Percentiles rank a stretch among this genome's conserved stretches.
phyloP scores from a whole-genome alignment of 208 protist genomes.

The Trypanosoma avium region DNA sequence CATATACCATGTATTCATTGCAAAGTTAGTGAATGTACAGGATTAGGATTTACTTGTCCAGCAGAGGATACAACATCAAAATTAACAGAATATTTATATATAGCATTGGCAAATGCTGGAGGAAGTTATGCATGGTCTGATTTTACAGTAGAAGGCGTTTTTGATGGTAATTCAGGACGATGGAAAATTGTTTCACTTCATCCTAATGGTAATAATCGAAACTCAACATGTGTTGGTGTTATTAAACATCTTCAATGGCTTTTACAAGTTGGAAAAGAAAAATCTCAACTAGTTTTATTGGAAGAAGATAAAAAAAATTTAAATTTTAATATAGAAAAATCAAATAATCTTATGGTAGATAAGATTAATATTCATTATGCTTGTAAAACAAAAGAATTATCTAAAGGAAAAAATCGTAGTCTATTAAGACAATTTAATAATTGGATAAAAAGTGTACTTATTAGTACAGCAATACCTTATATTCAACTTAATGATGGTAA shows the following conservation, averaged over 20 bases:
- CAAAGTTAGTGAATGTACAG: constrained; percentile 59
- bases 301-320: not conserved
- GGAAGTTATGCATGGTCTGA: constrained; percentile 84
- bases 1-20: constrained; percentile 61
- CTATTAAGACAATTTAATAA: constrained; percentile 72
- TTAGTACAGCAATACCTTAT: constrained; percentile 20
- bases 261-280: constrained; percentile 22
- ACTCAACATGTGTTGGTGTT: constrained; percentile 61
- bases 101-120: constrained; percentile 75
- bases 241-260: constrained; percentile 61
- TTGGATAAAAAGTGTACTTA: constrained; percentile 53
- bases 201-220: constrained; percentile 53
- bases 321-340: not conserved
- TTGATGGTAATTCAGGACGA: constrained; percentile 46
- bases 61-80: constrained; percentile 15
- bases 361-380: constrained; percentile 70
- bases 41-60: constrained; percentile 38
- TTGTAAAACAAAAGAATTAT: constrained; percentile 42
- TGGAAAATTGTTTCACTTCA: constrained; percentile 65
- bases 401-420: constrained; percentile 37
- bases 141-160: constrained; percentile 69
- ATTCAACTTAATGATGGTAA: not conserved
- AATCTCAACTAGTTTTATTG: not conserved
- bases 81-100: constrained; percentile 59
- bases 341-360: not conserved